Base-by-base conservation (phyloP, 2,329 filamentous ascomycete genomes). In the Peltaster fructicola region DNA sequence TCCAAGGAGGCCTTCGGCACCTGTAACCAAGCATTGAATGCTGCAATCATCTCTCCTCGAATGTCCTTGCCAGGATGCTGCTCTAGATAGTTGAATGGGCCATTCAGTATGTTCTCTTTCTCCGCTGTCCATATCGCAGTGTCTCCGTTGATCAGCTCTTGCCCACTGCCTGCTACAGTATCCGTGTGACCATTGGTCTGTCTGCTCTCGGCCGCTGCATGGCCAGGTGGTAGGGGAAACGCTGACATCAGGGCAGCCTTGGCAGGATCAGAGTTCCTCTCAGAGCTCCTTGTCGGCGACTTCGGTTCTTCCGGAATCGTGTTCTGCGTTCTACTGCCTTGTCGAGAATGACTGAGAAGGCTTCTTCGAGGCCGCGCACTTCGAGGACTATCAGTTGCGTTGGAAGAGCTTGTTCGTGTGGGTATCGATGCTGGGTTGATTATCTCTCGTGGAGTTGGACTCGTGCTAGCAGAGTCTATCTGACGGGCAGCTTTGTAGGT, bases 51-150 rank as follows among this genome's bases (percentile, higher is more conserved):
- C 53, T 79, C 73, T 22, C 73, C 65, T 36, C 82, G 71, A 44
- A 91, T 77, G 50, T 88, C 78, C 53, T 90, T 88, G 35, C 81
- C 81, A 0, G 79, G 78, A 34, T 82, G 73, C 21, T 67, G 65
- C 41, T 72, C 65, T 33, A 88, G 63, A 49, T 91, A 90, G 44
- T 85, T 73, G 41, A 71, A 91, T 1, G 81, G 81, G 0, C 73
- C 80, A 23, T 73, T 58, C 26, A 90, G 57, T 32, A 85, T 72
- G 47, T 68, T 68, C 48, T 88, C 78, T 56, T 88, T 85, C 40
- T 76, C 66, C 2, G 59, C 51, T 5, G 66, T 70, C 79, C 79
- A 88, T 10, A 62, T 58, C 30, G 37, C 38, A 17, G 43, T 38
- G 24, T 50, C 47, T n/a, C 48, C 48, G 30, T 53, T 47, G 30